Conservation (phyloP, 2,329 filamentous ascomycete genomes). For the Penicillium sp. region DNA sequence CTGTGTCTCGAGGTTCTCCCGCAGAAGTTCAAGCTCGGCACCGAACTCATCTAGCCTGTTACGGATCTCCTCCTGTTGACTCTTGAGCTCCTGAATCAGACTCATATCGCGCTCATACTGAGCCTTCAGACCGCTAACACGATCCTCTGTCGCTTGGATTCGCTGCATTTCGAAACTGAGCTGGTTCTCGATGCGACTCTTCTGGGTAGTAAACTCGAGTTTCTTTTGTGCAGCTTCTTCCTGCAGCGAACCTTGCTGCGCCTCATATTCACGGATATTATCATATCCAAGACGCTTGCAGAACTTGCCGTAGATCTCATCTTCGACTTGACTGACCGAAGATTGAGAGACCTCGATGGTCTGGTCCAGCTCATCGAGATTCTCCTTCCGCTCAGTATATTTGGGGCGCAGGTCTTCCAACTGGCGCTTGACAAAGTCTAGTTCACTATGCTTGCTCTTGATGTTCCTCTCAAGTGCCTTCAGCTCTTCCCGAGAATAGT, state of each 20-base stretch:
- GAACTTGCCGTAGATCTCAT: slow-evolving; percentile 81
- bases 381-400: slow-evolving; percentile 68
- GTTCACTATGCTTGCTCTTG: slow-evolving; percentile 77
- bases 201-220: slow-evolving; percentile 80
- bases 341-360: slow-evolving; percentile 58
- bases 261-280: slow-evolving; percentile 89
- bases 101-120: slow-evolving; percentile 65
- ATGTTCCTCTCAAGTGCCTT: slow-evolving; percentile 78
- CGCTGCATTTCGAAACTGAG: slow-evolving; percentile 68
- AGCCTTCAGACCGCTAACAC: slow-evolving; percentile 68
- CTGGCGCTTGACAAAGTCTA: slow-evolving; percentile 70
- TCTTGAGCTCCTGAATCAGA: slow-evolving; percentile 68
- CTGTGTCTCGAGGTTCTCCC: slow-evolving; percentile 68
- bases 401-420: slow-evolving; percentile 76
- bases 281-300: slow-evolving; percentile 83
- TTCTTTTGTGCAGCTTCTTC: slow-evolving; percentile 87
- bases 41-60: slow-evolving; percentile 69
- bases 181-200: slow-evolving; percentile 60
- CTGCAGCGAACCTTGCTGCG: slow-evolving; percentile 86
- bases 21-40: slow-evolving; percentile 73
- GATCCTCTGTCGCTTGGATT: slow-evolving; percentile 66
- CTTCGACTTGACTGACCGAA: slow-evolving; percentile 78
- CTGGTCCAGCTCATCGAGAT: slow-evolving; percentile 62
- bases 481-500: slow-evolving; percentile 71
- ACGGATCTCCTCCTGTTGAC: slow-evolving; percentile 72